Evolutionary conservation across 192 early-diverging fungal genomes (phyloP), one percentile per base, ranked within the genome.

Genomic region (Tieghemiomyces parasiticus): DNA sequence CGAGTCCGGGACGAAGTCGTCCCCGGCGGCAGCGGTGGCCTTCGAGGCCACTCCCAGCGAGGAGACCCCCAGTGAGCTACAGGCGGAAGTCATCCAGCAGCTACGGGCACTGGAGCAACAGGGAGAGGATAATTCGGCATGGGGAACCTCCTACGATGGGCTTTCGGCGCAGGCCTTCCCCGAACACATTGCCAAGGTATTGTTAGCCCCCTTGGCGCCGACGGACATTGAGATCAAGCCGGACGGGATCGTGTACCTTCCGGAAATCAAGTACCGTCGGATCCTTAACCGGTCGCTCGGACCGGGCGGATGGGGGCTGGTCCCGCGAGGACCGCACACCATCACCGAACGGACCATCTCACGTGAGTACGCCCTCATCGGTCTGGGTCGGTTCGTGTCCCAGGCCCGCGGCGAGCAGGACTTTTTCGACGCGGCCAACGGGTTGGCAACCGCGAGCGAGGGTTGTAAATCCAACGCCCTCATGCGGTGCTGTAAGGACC

Each of bases 201-300:
- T 92, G 53, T 62, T 84, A 71, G 70, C 70, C 31, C 75, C 79
- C 12, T 59, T 92, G 9, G 59, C 75, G 13, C 58, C 70, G 4
- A 71, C 72, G 19, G 90, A 92, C 61, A 74, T 92, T 42, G 90
- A 92, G 69, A 80, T 89, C 42, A 89, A 84, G 59, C 87, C 86
- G 80, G 95, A 98, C 64, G 95, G 95, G n/a, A 60, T 92, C 38
- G 64, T 93, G 24, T 96, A 96, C 63, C 74, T 96, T 20, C 93
- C 93, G 38, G 95, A 96, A 72, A 98, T 98, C 64, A 95, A 95
- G 60, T 95, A 94, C 71, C 80, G 95, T n/a, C 83, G 93, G 42
- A 89, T 95, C 49, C 78, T 98, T 42, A 95, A 95, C 74, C 81
- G 78, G 47, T 89, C 93, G 8, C 96, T 98, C 75, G 92, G 93